phyloP scores from a whole-genome alignment of 768 basidiomycete genomes.

The Strobilomyces confusus region DNA sequence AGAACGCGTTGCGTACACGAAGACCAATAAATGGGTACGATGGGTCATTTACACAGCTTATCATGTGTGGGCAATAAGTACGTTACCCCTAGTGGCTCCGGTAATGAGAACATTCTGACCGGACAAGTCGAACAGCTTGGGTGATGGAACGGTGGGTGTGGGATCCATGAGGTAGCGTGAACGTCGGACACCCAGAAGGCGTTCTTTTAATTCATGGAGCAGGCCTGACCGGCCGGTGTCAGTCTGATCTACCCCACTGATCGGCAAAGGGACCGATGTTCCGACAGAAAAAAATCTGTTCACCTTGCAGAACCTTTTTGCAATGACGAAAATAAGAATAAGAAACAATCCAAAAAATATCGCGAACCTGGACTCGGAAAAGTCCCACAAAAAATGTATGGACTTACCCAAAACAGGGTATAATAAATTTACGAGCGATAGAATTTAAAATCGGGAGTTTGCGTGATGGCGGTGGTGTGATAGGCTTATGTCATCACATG shows the following conservation, averaged over 20 bases:
- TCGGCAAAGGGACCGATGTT: constrained; percentile 29
- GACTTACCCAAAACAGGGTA: constrained; percentile 19
- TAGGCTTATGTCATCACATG: constrained; percentile 27
- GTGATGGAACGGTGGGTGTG: constrained; percentile 46
- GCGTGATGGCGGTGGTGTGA: constrained; percentile 22
- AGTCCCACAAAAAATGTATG: constrained; percentile 8
- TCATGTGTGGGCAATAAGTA: constrained; percentile 17
- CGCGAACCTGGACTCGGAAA: constrained; percentile 11
- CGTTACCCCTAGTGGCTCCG: constrained; percentile 70
- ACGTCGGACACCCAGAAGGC: constrained; percentile 4
- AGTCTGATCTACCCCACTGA: constrained; percentile 28
- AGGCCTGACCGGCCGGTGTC: background rate
- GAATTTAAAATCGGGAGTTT: constrained; percentile 19
- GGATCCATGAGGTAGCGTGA: constrained; percentile 42
- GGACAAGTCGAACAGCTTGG: constrained; percentile 61
- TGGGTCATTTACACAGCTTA: constrained; percentile 13
- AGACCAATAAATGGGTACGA: constrained; percentile 1
- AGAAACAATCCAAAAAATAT: constrained; percentile 10
- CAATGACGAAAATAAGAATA: constrained; percentile 3
- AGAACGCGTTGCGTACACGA: constrained; percentile 13
- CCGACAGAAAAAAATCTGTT: constrained; percentile 16
- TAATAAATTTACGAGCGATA: constrained; percentile 20
- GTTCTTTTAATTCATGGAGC: constrained; percentile 22
- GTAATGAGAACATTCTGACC: constrained; percentile 75
- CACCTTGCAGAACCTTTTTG: background rate